phyloP scores from a whole-genome alignment of 2,329 filamentous ascomycete genomes.

The Amesomyces nigricolor region DNA sequence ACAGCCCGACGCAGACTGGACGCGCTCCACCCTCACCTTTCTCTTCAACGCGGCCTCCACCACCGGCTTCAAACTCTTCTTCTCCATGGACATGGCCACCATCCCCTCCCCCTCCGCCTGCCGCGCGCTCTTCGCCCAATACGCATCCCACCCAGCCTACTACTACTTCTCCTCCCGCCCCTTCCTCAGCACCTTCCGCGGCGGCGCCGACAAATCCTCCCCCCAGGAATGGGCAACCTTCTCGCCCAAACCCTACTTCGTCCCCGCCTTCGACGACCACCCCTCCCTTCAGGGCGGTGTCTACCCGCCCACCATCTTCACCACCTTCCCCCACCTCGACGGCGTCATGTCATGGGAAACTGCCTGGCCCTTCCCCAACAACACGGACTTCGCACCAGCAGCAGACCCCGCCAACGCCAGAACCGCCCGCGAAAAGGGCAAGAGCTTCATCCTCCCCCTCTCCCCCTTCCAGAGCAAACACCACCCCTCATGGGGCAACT shows the following conservation, averaged over 20 bases:
- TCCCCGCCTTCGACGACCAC: slow-evolving; percentile 6
- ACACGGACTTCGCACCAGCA: not conserved
- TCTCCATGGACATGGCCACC: slow-evolving; percentile 17
- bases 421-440: not conserved
- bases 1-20: slow-evolving; percentile 8
- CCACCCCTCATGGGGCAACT: not conserved
- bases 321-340: not conserved
- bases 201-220: not conserved
- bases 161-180: slow-evolving; percentile 3
- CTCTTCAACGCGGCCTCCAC: slow-evolving; percentile 15
- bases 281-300: not conserved
- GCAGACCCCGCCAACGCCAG: not conserved
- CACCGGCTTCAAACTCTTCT: slow-evolving; percentile 20
- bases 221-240: not conserved
- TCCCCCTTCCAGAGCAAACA: not conserved
- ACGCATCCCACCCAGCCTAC: slow-evolving; percentile 11
- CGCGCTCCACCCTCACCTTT: slow-evolving; percentile 4
- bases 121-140: slow-evolving; percentile 1
- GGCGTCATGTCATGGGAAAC: slow-evolving; percentile 2
- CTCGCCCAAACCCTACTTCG: not conserved
- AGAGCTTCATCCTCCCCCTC: not conserved
- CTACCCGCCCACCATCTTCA: not conserved
- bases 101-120: slow-evolving; percentile 4
- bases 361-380: not conserved
- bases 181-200: slow-evolving; percentile 4